phyloP scores from a whole-genome alignment of 345 rosid genomes.

The Hibiscus syriacus region DNA sequence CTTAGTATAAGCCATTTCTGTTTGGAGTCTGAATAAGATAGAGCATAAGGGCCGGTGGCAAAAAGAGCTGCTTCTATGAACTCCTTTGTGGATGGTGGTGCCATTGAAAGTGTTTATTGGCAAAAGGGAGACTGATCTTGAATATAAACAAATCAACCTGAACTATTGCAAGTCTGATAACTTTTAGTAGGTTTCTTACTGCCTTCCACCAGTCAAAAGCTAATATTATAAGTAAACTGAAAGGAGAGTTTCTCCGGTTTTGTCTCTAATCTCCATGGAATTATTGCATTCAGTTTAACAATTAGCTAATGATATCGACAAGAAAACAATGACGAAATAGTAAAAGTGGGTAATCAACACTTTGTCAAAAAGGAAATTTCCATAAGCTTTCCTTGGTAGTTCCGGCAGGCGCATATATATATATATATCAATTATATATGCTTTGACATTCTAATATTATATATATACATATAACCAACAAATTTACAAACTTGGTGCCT shows the following conservation, averaged over 20 bases:
- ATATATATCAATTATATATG: too few species aligned
- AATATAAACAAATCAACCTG: not conserved
- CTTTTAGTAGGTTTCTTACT: not conserved
- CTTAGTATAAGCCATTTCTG: constrained; percentile 56
- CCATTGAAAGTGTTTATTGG: constrained; percentile 23
- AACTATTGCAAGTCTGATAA: not conserved
- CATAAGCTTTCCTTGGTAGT: not conserved
- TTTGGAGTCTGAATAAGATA: constrained; percentile 53
- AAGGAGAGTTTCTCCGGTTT: not conserved
- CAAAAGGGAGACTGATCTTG: not conserved
- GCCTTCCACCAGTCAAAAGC: not conserved
- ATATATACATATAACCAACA: too few species aligned
- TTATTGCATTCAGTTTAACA: not conserved
- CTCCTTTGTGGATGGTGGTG: constrained; percentile 27
- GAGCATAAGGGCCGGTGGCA: constrained; percentile 28
- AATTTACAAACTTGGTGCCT: not conserved
- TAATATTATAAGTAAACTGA: too few species aligned
- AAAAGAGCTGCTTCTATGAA: constrained; percentile 61
- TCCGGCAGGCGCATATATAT: not conserved
- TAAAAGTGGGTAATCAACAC: not conserved
- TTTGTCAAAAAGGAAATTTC: not conserved
- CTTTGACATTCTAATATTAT: too few species aligned
- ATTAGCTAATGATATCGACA: not conserved
- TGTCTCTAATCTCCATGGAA: not conserved
- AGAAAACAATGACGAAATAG: not conserved